phyloP scores from a whole-genome alignment of 2,329 filamentous ascomycete genomes.

The Fusarium bactridioides region DNA sequence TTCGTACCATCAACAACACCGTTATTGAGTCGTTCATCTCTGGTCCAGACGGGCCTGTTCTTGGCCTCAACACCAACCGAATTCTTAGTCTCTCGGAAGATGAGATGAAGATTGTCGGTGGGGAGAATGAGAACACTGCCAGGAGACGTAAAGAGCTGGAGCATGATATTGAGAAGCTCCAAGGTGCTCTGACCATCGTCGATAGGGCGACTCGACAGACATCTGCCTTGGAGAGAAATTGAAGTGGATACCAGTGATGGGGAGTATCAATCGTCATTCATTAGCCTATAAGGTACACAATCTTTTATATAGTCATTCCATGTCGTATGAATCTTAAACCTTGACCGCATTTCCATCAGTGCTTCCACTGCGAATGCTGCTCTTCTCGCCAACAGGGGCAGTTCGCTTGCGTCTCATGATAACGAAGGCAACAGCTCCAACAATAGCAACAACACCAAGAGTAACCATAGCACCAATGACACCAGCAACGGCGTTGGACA shows the following conservation, averaged over 20 bases:
- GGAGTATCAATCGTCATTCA: not conserved
- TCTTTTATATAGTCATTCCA: not conserved
- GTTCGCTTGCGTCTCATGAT: slow-evolving; percentile 36
- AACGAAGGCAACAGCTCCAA: slow-evolving; percentile 32
- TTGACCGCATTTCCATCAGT: slow-evolving; percentile 3
- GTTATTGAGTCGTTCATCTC: slow-evolving; percentile 26
- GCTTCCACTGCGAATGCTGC: slow-evolving; percentile 22
- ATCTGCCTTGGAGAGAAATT: not conserved
- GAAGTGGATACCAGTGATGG: not conserved
- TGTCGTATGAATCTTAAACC: not conserved
- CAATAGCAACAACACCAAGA: slow-evolving; percentile 39
- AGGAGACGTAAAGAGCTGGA: slow-evolving; percentile 21
- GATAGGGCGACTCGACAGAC: slow-evolving; percentile 24
- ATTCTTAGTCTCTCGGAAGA: slow-evolving; percentile 21
- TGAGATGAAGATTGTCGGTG: slow-evolving; percentile 10
- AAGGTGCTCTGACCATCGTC: slow-evolving; percentile 24
- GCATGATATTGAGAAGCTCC: slow-evolving; percentile 31
- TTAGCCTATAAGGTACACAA: not conserved
- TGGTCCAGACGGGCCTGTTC: slow-evolving; percentile 27
- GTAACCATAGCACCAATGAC: slow-evolving; percentile 47
- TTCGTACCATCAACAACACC: slow-evolving; percentile 28
- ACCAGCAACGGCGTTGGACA: slow-evolving; percentile 47
- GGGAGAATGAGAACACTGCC: slow-evolving; percentile 27
- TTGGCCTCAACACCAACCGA: slow-evolving; percentile 8
- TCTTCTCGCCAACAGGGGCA: not conserved